phyloP scores from a whole-genome alignment of 345 rosid genomes.

The Camelina sativa region DNA sequence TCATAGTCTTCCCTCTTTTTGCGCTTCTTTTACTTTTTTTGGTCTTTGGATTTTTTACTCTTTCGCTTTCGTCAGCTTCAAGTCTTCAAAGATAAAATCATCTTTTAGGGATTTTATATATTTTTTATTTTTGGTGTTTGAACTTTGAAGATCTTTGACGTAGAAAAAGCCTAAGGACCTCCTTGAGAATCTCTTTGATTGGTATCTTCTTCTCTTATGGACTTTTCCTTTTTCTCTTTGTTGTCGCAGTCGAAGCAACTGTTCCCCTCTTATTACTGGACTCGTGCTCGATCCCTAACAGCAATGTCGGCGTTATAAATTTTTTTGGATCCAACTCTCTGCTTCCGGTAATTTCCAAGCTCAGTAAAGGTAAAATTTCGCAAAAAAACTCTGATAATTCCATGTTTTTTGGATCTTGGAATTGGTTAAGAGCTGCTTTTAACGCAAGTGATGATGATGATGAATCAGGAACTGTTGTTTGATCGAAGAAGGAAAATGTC shows the following conservation, averaged over 20 bases:
- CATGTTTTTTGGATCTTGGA: constrained; percentile 10
- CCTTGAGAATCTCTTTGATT: constrained; percentile 48
- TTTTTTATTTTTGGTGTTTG: background rate
- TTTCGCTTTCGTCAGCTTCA: constrained; percentile 39
- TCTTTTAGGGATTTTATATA: constrained; percentile 22
- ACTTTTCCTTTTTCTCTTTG: constrained; percentile 4
- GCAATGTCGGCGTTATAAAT: constrained; percentile 34
- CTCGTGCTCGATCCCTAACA: too few relatives aligned
- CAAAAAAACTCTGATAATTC: constrained; percentile 2
- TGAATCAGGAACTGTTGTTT: background rate
- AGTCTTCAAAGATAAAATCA: constrained; percentile 38
- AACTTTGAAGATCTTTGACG: constrained; percentile 42
- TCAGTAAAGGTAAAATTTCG: constrained; percentile 17
- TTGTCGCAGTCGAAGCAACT: constrained; percentile 45
- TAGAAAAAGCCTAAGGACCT: constrained; percentile 48
- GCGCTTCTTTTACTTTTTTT: constrained; percentile 6
- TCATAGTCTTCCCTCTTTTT: constrained; percentile 11
- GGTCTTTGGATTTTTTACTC: constrained; percentile 3
- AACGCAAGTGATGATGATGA: constrained; percentile 1
- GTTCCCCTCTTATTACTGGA: too few relatives aligned
- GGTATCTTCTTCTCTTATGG: constrained; percentile 31
- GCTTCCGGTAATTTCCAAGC: constrained; percentile 9
- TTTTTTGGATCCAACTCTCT: constrained; percentile 7
- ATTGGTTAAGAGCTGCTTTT: background rate
- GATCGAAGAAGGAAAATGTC: constrained; percentile 55